A percentile compares a stretch with the other conserved stretches of the same genome.
These are phyloP conservation scores for Paracoccidioides lutzii DNA, from an alignment of 2,329 filamentous ascomycete genomes.

Conservation along the genomic window DNA sequence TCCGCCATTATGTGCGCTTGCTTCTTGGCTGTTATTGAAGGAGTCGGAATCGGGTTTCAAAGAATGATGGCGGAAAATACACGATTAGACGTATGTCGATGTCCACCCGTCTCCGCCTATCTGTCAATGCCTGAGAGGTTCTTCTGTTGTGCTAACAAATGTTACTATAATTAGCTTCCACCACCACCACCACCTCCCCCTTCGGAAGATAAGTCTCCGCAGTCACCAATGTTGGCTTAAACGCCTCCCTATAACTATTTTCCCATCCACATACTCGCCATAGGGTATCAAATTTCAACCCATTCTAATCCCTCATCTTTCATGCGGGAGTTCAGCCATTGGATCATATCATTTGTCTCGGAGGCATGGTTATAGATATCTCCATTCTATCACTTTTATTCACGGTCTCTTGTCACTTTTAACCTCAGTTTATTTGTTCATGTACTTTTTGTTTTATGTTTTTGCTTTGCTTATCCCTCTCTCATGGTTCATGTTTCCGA, in stretches of 20 bases:
- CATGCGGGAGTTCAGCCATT: slow-evolving; percentile 1
- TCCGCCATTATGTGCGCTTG: slow-evolving; percentile 93
- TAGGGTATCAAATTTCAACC: neutral
- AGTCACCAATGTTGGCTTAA: slow-evolving; percentile 1
- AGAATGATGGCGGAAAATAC: slow-evolving; percentile 87
- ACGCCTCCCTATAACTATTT: neutral
- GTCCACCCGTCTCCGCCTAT: neutral
- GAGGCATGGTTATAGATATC: slow-evolving; percentile 2
- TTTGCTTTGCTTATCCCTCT: neutral
- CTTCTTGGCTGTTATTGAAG: slow-evolving; percentile 89
- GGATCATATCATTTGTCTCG: neutral
- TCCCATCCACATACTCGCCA: neutral
- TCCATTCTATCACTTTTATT: neutral
- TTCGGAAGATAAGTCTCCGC: neutral
- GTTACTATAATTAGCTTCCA: neutral
- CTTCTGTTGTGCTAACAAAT: neutral
- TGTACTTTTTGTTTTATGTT: neutral
- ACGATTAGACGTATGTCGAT: slow-evolving; percentile 52
- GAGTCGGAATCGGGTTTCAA: slow-evolving; percentile 90
- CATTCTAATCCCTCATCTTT: slow-evolving; percentile 2
- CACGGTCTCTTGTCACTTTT: neutral
- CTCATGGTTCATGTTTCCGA: too few species aligned
- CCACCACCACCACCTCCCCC: neutral
- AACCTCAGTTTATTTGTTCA: neutral
- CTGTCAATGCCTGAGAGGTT: neutral